Evolutionary conservation across 164 flowering plant genomes (phyloP).

Genomic region (Houttuynia cordata): DNA sequence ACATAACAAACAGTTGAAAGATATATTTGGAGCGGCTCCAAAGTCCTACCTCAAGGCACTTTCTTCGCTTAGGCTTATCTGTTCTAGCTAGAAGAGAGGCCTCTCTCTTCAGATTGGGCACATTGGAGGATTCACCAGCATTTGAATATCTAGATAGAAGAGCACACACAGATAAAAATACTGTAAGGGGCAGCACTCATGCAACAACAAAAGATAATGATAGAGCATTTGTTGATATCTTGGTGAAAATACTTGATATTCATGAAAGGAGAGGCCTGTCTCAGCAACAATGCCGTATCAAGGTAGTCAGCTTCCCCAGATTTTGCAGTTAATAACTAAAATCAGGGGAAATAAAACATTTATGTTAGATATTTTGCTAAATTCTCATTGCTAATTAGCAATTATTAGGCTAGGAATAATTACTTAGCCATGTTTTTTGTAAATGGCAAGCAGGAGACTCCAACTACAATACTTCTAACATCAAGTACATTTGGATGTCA

Average conservation of each 20-base stretch:
- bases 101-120: slow-evolving; percentile 40
- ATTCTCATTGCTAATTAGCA: neutral
- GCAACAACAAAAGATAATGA: neutral
- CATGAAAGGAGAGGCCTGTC: slow-evolving; percentile 82
- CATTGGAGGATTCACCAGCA: slow-evolving; percentile 24
- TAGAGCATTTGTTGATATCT: neutral
- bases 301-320: slow-evolving; percentile 63
- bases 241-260: slow-evolving; percentile 46
- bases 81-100: slow-evolving; percentile 16
- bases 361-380: slow-evolving; percentile 3
- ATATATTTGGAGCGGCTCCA: neutral
- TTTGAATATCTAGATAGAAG: slow-evolving; percentile 30
- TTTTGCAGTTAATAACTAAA: slow-evolving; percentile 77
- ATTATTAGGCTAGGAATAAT: too few relatives aligned
- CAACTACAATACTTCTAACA: neutral
- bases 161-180: neutral
- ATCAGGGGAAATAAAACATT: neutral
- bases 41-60: slow-evolving; percentile 15
- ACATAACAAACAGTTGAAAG: neutral
- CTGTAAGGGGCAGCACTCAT: neutral
- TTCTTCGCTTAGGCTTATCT: slow-evolving; percentile 44
- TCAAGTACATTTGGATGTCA: neutral
- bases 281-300: slow-evolving; percentile 61
- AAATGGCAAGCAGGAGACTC: neutral
- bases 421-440: neutral